Evolutionary conservation across 2,329 filamentous ascomycete species (phyloP), one percentile per base, ranked within the genome.

Genomic region (Xylaria sp.): DNA sequence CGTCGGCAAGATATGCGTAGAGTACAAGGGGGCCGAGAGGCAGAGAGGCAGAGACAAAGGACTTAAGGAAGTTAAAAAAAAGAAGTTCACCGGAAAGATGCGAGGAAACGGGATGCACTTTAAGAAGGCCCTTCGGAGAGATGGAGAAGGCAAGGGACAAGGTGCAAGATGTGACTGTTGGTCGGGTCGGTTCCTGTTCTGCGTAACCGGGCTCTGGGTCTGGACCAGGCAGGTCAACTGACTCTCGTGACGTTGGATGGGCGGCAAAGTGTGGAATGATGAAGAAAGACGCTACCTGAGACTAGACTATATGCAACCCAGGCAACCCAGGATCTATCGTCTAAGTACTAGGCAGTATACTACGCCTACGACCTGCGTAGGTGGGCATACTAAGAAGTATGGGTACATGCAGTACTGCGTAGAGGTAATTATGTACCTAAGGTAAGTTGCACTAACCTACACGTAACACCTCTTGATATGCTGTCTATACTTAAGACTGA

Each of bases 171-270:
- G 54, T 56, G 32, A 60, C 50, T 58, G 60, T 32, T 59, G 37
- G 65, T 25, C 46, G 28, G 56, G 18, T 60, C 37, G 32, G 41
- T 61, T 71, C 63, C 63, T 64, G 50, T 46, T 10, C 52, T 62
- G 34, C 20, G 54, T 34, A 64, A 54, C 58, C 10, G 41, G 59
- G 63, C 64, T 28, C 50, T 41, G 51, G 59, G 64, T 65, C 50
- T 48, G 13, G 55, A 6, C 48, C 28, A 15, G 55, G 51, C 44
- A n/a, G 64, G 65, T 68, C 70, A 70, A 72, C 63, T 70, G 67
- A 72, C 64, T 72, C 55, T 63, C 28, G 67, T 68, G 67, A 70
- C 64, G 60, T 67, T 70, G 32, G 63, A 54, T 56, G 60, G 59
- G 63, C 63, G 60, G 66, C 56, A 70, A 61, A 51, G 60, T 32